Evolutionary conservation across 108 stramenopile species (phyloP).

Genomic region (Mayamaea pseudoterrestris): DNA sequence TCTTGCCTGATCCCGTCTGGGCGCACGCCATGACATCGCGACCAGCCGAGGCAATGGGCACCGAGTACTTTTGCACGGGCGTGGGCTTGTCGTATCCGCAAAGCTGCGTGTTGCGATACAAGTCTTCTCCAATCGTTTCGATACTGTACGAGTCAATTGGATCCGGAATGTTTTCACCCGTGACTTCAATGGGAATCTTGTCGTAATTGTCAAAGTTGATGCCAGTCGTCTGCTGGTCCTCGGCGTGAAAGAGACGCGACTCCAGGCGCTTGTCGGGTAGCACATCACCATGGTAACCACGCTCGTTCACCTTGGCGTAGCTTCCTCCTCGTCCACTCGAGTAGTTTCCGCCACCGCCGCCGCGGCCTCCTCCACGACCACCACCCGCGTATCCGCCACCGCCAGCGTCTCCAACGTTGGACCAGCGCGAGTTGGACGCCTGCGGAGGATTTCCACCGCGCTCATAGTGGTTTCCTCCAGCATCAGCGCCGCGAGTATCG

Average conservation of each 20-base stretch:
- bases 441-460: conserved; percentile 28
- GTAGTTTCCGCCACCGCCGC: conserved; percentile 20
- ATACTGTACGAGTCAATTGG: conserved; percentile 79
- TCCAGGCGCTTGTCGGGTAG: conserved; percentile 64
- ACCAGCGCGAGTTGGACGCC: conserved; percentile 34
- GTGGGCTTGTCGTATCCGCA: conserved; percentile 91
- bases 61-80: conserved; percentile 97
- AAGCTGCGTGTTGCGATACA: conserved; percentile 82
- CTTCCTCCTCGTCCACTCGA: conserved; percentile 8
- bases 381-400: conserved; percentile 22
- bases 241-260: conserved; percentile 54
- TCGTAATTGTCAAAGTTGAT: conserved; percentile 99
- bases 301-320: conserved; percentile 37
- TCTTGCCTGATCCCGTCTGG: conserved; percentile 94
- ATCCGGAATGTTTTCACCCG: conserved; percentile 76
- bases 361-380: conserved; percentile 19
- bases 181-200: conserved; percentile 94
- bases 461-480: conserved; percentile 11
- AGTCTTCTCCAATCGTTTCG: conserved; percentile 84
- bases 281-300: conserved; percentile 81
- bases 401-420: conserved; percentile 17
- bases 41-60: conserved; percentile 81
- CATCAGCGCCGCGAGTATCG: conserved; percentile 10
- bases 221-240: conserved; percentile 88
- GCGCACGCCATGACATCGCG: conserved; percentile 97